Base-by-base conservation (phyloP, 2,329 filamentous ascomycete species). In the Penicillium sp. region DNA sequence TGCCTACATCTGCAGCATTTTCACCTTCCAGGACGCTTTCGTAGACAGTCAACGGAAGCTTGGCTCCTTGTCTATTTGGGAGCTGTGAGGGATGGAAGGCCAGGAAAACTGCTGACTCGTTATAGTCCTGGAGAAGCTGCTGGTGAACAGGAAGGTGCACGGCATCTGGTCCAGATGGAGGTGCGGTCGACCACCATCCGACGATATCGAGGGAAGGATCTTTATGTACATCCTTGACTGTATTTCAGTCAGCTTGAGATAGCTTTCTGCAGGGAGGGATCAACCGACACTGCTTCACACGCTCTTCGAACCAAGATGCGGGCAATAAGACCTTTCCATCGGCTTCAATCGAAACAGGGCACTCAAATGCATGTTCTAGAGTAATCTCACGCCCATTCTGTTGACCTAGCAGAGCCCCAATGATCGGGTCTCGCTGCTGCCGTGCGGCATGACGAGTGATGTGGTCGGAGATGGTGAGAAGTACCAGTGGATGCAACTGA, bases 381-480 rank as follows among this genome's bases (percentile, higher is more conserved):
- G 90, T 96, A 64, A 96, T 87, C 65, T 93, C 86, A 52, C 90
- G 87, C 18, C 93, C 93, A 77, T 90, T 89, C 64, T 96, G 92
- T 67, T 94, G 89, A 15, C 94, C 94, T 6, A 99, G 76, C n/a
- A 99, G 80, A 47, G 88, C 91, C 51, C 94, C 94, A 3, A 93
- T 83, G 16, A 96, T 82, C 15, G 91, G 90, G 0, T 89, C 89
- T 16, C 78, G 71, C 64, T 91, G 86, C 47, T 85, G 78, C 53
- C 94, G 85, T 51, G 96, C 81, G 1, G 87, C 89, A 72, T 96
- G 92, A 54, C 94, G 85, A 53, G 93, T 95, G 71, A 97, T 91
- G 72, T 95, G 95, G 74, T 99, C 94, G 63, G 93, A 96, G 65
- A 99, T 94, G 60, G 89, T 95, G 74, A 99, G 89, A 61, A 97